A percentile compares a stretch with the other conserved stretches of the same genome.
phyloP scores from a whole-genome alignment of 2,329 filamentous ascomycete species.

The Botrytis aclada region DNA sequence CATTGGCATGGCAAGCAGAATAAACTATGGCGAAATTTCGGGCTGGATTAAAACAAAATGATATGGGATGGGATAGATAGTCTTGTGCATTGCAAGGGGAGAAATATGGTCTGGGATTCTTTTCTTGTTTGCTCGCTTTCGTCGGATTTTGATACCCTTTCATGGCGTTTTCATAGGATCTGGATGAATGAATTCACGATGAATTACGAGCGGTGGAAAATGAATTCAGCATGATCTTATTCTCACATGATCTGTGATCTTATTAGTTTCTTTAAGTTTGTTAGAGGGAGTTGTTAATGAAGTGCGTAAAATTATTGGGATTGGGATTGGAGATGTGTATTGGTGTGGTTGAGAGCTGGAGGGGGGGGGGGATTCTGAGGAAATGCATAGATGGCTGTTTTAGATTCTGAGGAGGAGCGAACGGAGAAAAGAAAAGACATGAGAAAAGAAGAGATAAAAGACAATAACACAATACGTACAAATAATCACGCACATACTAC shows the following conservation, averaged over 20 bases:
- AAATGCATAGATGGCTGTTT: background rate
- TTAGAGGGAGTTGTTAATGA: background rate
- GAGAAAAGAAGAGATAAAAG: background rate
- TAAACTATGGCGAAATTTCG: background rate
- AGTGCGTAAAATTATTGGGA: background rate
- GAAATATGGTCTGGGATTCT: background rate
- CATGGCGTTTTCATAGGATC: background rate
- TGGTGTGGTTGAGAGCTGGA: background rate
- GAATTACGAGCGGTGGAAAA: background rate
- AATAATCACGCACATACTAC: background rate
- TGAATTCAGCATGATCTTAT: background rate
- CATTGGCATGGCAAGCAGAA: background rate
- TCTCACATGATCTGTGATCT: background rate
- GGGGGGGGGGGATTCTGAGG: background rate
- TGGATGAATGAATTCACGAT: background rate
- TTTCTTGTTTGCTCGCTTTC: background rate
- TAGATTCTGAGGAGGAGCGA: background rate
- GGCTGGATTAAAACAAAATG: background rate
- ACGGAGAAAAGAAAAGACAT: background rate
- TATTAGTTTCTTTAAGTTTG: background rate
- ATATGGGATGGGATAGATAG: background rate
- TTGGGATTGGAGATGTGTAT: background rate
- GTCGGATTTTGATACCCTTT: background rate
- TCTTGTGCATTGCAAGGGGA: background rate
- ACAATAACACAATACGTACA: too few relatives aligned